These are phyloP conservation scores for Diaporthe ilicicola DNA, from an alignment of 2,329 filamentous ascomycete genomes.

Conservation along the genomic window DNA sequence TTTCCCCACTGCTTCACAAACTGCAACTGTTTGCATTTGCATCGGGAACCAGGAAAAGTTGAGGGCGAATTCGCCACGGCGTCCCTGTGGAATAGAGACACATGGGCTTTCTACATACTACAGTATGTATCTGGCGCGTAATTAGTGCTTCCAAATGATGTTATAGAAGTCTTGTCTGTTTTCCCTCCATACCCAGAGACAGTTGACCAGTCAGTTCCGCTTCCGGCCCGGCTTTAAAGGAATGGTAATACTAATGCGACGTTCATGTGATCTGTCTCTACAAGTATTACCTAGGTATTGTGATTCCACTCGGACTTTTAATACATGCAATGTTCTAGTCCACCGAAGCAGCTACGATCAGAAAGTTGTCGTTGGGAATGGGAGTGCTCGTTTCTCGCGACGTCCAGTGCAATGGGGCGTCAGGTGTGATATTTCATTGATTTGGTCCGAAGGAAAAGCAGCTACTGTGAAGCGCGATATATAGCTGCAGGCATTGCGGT, in stretches of 20 bases:
- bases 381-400: too few relatives aligned
- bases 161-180: not conserved
- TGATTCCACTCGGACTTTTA: too few relatives aligned
- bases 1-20: not conserved
- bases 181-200: not conserved
- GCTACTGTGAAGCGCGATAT: too few relatives aligned
- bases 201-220: not conserved
- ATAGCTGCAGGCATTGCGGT: not conserved
- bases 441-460: too few relatives aligned
- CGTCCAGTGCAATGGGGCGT: too few relatives aligned
- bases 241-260: not conserved
- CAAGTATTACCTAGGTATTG: too few relatives aligned
- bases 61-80: not conserved
- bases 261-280: not conserved
- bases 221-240: not conserved
- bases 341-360: too few relatives aligned
- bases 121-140: constrained; percentile 1
- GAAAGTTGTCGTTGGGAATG: too few relatives aligned
- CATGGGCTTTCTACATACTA: constrained; percentile 2
- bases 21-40: constrained; percentile 15
- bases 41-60: constrained; percentile 7
- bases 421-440: too few relatives aligned
- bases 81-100: constrained; percentile 1
- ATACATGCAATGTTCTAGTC: too few relatives aligned
- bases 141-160: not conserved